phyloP scores from a whole-genome alignment of 441 rosid genomes.

The Pelargonium cotyledonis region DNA sequence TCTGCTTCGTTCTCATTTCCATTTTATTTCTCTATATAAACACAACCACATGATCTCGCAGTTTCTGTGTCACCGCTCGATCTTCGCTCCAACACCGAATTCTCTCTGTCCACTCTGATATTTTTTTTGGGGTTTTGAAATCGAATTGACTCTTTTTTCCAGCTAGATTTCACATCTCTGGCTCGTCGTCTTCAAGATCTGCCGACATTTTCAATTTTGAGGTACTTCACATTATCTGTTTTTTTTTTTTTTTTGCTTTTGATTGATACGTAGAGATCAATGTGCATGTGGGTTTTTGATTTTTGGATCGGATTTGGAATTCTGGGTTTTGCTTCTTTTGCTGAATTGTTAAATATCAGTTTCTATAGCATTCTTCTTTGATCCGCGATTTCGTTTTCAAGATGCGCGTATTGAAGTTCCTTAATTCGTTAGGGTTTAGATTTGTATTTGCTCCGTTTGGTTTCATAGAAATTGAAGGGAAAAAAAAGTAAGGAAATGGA shows the following conservation, averaged over 20 bases:
- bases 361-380: background rate
- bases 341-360: background rate
- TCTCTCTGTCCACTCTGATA: background rate
- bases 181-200: background rate
- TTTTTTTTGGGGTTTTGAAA: background rate
- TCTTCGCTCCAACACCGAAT: background rate
- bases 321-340: background rate
- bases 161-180: background rate
- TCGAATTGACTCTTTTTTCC: background rate
- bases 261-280: too few relatives aligned
- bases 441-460: background rate
- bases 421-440: background rate
- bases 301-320: background rate
- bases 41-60: background rate
- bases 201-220: background rate
- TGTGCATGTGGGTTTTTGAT: background rate
- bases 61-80: background rate
- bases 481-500: background rate
- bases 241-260: background rate
- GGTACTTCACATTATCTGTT: background rate
- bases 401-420: background rate
- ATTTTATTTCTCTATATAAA: background rate
- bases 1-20: too few relatives aligned
- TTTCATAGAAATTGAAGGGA: background rate
- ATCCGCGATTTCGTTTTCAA: background rate